These are phyloP conservation scores for Kingdonia uniflora DNA, from an alignment of 164 flowering plant genomes.

Conservation along the genomic window DNA sequence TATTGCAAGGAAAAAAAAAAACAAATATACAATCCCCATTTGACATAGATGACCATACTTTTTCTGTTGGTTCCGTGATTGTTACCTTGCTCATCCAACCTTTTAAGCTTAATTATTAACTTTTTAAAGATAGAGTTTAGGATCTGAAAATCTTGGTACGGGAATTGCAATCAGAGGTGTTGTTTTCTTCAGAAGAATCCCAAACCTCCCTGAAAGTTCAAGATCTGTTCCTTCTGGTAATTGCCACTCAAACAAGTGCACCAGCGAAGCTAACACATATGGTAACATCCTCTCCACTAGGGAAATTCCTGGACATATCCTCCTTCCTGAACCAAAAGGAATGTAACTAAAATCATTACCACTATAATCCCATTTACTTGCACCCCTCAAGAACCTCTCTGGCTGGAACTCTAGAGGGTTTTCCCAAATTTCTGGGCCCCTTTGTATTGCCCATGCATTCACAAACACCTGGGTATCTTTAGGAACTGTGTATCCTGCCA, in stretches of 20 bases:
- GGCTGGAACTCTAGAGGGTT: conserved; percentile 24
- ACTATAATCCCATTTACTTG: conserved; percentile 9
- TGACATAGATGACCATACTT: no score
- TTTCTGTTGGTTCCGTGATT: no score
- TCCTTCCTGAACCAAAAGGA: conserved; percentile 49
- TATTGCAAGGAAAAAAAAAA: no score
- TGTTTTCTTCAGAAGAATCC: conserved; percentile 5
- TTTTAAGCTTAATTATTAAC: no score
- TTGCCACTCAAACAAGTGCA: conserved; percentile 30
- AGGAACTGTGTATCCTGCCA: conserved; percentile 29
- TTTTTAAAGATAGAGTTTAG: conserved; percentile 12
- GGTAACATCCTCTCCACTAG: conserved; percentile 27
- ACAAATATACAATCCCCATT: no score
- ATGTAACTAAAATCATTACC: conserved; percentile 25
- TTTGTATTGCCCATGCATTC: conserved; percentile 36
- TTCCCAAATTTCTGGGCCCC: conserved; percentile 36
- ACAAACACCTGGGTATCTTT: conserved; percentile 20
- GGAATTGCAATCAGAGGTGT: conserved; percentile 14
- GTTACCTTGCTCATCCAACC: no score
- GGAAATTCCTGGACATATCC: conserved; percentile 36
- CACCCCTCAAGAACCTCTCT: conserved; percentile 16
- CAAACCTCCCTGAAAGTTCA: conserved; percentile 19
- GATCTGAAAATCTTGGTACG: conserved; percentile 21
- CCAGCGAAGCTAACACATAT: conserved; percentile 22
- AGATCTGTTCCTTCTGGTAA: conserved; percentile 12